Base-by-base conservation (phyloP, 306 rosid species). In the Castanea sativa region DNA sequence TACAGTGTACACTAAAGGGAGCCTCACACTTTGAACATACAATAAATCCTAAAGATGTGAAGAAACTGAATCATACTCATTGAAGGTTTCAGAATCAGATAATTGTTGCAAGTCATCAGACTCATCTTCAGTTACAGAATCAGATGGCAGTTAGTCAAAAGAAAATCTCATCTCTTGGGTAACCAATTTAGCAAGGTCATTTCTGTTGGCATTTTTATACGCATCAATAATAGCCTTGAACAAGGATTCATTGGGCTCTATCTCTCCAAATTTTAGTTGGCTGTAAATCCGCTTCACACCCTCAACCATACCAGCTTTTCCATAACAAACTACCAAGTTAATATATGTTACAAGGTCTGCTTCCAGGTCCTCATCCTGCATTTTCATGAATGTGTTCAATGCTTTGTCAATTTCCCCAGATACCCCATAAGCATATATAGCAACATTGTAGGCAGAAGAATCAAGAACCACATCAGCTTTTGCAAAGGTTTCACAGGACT, bases 291-390 rank as follows among this genome's bases (percentile, higher is more conserved):
- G 80, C 88, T 87, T 92, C 81, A 92, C 90, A 21, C 97, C 99
- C 88, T 87, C 94, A 58, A 95, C 68, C 93, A 95, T 88, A 75
- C 96, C 91, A 53, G 97, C 94, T 83, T 84, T 88, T 79, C 93
- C 99, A 87, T 92, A 92, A 77, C 98, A 95, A 52, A 55, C 69
- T 8, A 90, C 92, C 77, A 95, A 80, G 88, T 84, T 77, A 25
- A 92, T 87, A 18, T 91, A 75, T 0, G 98, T 92, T 53, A 89
- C 93, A 55, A 92, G 55, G 80, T 95, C 99, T 4, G 96, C 88
- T 75, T 85, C 83, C 83, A 92, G 65, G 49, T 33, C 83, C 80
- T 76, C 80, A 75, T 94, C 99, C 69, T 89, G 87, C 94, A 95
- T 92, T 87, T 89, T 95, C 94, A 92, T 90, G 72, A 88, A 85